A percentile compares a stretch with the other conserved stretches of the same genome.
phyloP scores from a whole-genome alignment of 345 rosid genomes.

The Euphorbia tirucalli region DNA sequence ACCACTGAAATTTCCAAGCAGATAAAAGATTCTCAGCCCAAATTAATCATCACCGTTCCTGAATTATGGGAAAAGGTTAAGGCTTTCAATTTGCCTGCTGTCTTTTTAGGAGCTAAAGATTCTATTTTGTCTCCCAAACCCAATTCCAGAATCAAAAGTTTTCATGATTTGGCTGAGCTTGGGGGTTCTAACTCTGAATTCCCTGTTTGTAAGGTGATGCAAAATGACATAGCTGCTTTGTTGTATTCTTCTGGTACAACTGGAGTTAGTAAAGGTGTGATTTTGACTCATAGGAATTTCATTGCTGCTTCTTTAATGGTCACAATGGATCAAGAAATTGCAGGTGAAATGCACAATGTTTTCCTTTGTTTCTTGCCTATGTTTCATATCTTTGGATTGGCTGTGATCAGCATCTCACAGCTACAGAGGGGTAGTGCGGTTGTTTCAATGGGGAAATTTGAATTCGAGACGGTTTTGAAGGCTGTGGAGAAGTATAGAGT shows the following conservation, averaged over 20 bases:
- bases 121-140: slow-evolving; percentile 15
- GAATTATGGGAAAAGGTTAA: slow-evolving; percentile 61
- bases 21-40: slow-evolving; percentile 62
- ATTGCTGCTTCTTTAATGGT: slow-evolving; percentile 61
- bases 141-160: slow-evolving; percentile 32
- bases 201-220: slow-evolving; percentile 44
- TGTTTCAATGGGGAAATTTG: slow-evolving; percentile 68
- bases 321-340: slow-evolving; percentile 47
- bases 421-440: slow-evolving; percentile 61
- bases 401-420: slow-evolving; percentile 46
- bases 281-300: slow-evolving; percentile 72
- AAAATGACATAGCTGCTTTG: slow-evolving; percentile 61
- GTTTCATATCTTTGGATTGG: slow-evolving; percentile 87
- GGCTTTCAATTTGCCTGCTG: slow-evolving; percentile 53
- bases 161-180: slow-evolving; percentile 46
- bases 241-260: slow-evolving; percentile 93
- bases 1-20: slow-evolving; percentile 62
- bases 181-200: slow-evolving; percentile 44
- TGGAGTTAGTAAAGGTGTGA: slow-evolving; percentile 80
- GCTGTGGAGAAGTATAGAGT: slow-evolving; percentile 56
- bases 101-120: slow-evolving; percentile 46
- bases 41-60: slow-evolving; percentile 55
- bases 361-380: slow-evolving; percentile 73
- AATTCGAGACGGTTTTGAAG: slow-evolving; percentile 51
- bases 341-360: slow-evolving; percentile 47